A percentile compares a stretch with the other conserved stretches of the same genome.
These are phyloP conservation scores for Apophysomyces ossiformis DNA, from an alignment of 371 early-diverging fungal genomes.

Conservation along the genomic window DNA sequence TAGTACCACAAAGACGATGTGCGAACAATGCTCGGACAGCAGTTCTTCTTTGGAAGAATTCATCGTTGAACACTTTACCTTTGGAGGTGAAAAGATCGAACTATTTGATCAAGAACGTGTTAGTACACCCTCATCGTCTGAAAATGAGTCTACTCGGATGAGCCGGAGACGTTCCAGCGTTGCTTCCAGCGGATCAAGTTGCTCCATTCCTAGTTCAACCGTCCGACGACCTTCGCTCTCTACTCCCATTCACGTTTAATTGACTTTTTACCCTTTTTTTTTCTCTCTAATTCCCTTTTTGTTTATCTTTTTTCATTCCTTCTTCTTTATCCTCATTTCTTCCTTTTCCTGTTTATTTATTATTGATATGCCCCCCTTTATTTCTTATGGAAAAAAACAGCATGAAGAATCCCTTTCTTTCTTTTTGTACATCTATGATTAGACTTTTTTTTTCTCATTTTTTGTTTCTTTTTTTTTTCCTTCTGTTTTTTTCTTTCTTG, in stretches of 20 bases:
- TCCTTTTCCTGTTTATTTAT: slow-evolving; percentile 2
- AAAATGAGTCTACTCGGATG: neutral
- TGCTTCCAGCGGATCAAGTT: neutral
- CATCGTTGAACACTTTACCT: slow-evolving; percentile 37
- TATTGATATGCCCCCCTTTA: slow-evolving; percentile 2
- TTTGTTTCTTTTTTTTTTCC: neutral
- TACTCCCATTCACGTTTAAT: slow-evolving; percentile 9
- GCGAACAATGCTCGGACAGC: slow-evolving; percentile 14
- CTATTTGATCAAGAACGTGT: slow-evolving; percentile 18
- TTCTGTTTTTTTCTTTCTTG: neutral
- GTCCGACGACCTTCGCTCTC: slow-evolving; percentile 7
- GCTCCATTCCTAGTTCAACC: neutral
- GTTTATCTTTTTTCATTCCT: neutral
- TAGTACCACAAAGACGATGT: neutral
- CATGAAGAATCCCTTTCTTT: slow-evolving; percentile 1
- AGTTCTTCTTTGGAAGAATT: slow-evolving; percentile 16
- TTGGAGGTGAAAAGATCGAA: slow-evolving; percentile 31
- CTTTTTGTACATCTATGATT: slow-evolving; percentile 8
- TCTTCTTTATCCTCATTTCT: neutral
- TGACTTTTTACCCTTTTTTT: neutral
- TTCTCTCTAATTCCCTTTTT: slow-evolving; percentile 2
- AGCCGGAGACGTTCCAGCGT: slow-evolving; percentile 10
- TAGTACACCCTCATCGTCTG: neutral
- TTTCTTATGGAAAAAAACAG: slow-evolving; percentile 4
- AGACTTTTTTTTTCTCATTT: slow-evolving; percentile 1